phyloP scores from a whole-genome alignment of 225 moss, liverwort and hornwort species.

The Asterella californica region DNA sequence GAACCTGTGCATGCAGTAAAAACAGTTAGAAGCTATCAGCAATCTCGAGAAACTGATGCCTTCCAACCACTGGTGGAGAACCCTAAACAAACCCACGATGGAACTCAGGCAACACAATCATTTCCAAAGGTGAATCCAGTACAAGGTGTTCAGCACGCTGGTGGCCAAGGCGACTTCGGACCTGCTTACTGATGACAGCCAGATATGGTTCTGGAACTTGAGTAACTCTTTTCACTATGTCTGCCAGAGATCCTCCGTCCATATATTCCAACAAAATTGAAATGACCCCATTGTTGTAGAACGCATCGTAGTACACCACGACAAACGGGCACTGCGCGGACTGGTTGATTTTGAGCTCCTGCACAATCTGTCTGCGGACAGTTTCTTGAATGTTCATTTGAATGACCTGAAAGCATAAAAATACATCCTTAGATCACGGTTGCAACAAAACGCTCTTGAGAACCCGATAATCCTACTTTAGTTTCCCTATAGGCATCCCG shows the following conservation, averaged over 20 bases:
- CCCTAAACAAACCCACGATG: background rate
- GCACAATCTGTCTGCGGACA: slow-evolving; percentile 71
- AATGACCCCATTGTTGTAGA: slow-evolving; percentile 84
- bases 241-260: slow-evolving; percentile 97
- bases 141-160: background rate
- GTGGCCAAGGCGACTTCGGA: slow-evolving; percentile 21
- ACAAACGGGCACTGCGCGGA: slow-evolving; percentile 67
- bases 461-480: background rate
- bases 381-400: slow-evolving; percentile 81
- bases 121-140: background rate
- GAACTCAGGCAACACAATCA: background rate
- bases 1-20: slow-evolving; percentile 48
- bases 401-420: slow-evolving; percentile 46
- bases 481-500: background rate
- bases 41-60: background rate
- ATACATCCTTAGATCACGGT: background rate
- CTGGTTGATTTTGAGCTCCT: slow-evolving; percentile 78
- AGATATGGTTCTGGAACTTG: slow-evolving; percentile 71
- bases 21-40: background rate
- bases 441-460: background rate
- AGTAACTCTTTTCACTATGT: slow-evolving; percentile 71
- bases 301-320: slow-evolving; percentile 85
- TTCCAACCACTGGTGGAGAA: background rate
- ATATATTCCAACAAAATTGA: slow-evolving; percentile 94
- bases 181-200: slow-evolving; percentile 85